phyloP scores from a whole-genome alignment of 495 filamentous ascomycete genomes.

The Alectoria sarmentosa region DNA sequence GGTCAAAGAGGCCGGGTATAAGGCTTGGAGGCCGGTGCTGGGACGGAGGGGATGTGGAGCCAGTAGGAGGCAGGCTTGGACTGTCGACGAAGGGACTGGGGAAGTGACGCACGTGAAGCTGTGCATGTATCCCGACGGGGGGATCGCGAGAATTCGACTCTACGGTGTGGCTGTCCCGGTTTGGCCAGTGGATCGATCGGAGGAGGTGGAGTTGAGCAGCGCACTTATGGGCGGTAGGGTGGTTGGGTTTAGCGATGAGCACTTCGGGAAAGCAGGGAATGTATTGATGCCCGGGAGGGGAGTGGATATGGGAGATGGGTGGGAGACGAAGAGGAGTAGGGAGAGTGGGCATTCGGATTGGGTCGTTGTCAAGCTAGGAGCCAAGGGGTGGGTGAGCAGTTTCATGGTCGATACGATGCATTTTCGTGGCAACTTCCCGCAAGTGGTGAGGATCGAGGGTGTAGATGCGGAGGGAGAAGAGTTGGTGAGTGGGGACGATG shows the following conservation, averaged over 20 bases:
- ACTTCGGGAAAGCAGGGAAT: constrained; percentile 79
- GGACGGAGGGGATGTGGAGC: constrained; percentile 65
- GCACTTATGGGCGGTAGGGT: constrained; percentile 76
- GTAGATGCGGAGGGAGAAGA: constrained; percentile 52
- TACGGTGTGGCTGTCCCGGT: constrained; percentile 73
- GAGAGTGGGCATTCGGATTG: constrained; percentile 77
- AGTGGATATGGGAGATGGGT: constrained; percentile 89
- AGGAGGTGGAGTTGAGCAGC: constrained; percentile 73
- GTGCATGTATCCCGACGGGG: constrained; percentile 89
- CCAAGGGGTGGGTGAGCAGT: constrained; percentile 59
- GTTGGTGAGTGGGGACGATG: constrained; percentile 51
- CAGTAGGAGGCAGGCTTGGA: constrained; percentile 70
- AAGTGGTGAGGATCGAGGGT: constrained; percentile 54
- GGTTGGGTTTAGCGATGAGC: constrained; percentile 71
- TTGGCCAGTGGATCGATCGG: constrained; percentile 52
- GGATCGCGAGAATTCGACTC: constrained; percentile 80
- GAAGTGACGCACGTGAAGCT: constrained; percentile 76
- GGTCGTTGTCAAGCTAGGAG: constrained; percentile 72
- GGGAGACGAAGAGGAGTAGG: constrained; percentile 82
- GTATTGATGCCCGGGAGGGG: constrained; percentile 78
- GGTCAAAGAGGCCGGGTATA: constrained; percentile 50
- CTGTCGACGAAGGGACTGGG: constrained; percentile 46
- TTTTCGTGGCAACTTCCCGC: constrained; percentile 86
- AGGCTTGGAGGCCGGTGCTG: constrained; percentile 68
- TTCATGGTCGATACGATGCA: constrained; percentile 83